Conservation (phyloP, 805 yeast species). For the Teunomyces kruisii region DNA sequence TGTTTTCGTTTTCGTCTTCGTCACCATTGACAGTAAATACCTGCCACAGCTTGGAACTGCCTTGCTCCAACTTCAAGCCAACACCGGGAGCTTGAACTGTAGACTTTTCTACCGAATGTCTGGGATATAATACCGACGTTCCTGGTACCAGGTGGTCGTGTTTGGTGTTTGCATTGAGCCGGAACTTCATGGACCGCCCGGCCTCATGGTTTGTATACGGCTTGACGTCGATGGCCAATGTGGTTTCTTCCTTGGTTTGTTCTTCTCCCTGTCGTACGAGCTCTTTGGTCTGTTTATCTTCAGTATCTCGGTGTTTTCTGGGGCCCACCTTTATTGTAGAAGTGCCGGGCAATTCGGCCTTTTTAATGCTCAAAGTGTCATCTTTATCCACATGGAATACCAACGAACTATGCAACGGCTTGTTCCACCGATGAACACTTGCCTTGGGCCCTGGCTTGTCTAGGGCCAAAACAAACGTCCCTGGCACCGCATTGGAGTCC, state of each 20-base stretch:
- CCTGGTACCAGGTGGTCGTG: slow-evolving; percentile 7
- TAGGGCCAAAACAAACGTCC: slow-evolving; percentile 1
- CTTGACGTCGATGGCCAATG: slow-evolving; percentile 7
- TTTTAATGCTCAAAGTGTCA: slow-evolving; percentile 9
- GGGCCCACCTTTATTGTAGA: slow-evolving; percentile 10
- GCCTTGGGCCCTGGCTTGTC: slow-evolving; percentile 1
- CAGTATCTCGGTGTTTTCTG: slow-evolving; percentile 3
- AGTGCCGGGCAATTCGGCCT: slow-evolving; percentile 13
- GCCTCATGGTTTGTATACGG: slow-evolving; percentile 9
- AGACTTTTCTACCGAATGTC: background rate
- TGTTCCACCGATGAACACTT: slow-evolving; percentile 6
- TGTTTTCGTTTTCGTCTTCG: background rate
- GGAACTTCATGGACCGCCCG: slow-evolving; percentile 6
- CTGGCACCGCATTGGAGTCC: slow-evolving; percentile 1
- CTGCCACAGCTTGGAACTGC: slow-evolving; percentile 10
- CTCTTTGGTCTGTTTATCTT: slow-evolving; percentile 1
- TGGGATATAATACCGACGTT: slow-evolving; percentile 8
- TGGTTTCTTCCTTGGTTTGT: background rate
- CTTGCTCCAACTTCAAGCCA: slow-evolving; percentile 2
- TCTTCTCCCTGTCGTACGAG: background rate
- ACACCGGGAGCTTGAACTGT: background rate
- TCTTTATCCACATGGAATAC: slow-evolving; percentile 11
- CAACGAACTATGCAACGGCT: slow-evolving; percentile 6
- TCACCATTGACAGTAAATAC: slow-evolving; percentile 4
- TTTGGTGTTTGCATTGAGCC: slow-evolving; percentile 1